A percentile compares a stretch with the other conserved stretches of the same genome.
Conservation (phyloP, 2,329 filamentous ascomycete species). For the Fusarium sublunatum region DNA sequence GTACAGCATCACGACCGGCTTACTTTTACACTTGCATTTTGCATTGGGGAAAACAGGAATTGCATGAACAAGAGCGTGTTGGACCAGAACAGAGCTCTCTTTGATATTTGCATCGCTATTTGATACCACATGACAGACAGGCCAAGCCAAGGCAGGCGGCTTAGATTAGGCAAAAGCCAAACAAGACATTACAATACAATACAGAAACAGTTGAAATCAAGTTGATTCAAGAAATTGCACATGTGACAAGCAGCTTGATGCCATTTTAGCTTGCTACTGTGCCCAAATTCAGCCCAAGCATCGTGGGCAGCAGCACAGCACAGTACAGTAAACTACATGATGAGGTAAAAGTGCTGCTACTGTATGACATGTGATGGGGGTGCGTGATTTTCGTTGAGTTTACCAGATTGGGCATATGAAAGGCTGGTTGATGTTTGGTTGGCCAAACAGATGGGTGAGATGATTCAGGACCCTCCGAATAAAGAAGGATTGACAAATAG, state of each 20-base stretch:
- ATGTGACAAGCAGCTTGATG: slow-evolving; percentile 7
- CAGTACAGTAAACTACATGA: neutral
- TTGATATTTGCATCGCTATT: slow-evolving; percentile 43
- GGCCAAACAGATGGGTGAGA: slow-evolving; percentile 20
- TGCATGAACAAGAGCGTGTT: slow-evolving; percentile 42
- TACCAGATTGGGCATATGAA: slow-evolving; percentile 21
- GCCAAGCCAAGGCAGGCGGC: slow-evolving; percentile 24
- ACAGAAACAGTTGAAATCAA: slow-evolving; percentile 39
- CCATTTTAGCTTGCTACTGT: neutral
- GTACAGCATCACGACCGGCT: slow-evolving; percentile 44
- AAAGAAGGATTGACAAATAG: slow-evolving; percentile 32
- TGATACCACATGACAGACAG: slow-evolving; percentile 44
- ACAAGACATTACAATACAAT: slow-evolving; percentile 18
- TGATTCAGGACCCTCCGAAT: slow-evolving; percentile 24
- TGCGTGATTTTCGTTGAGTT: slow-evolving; percentile 35
- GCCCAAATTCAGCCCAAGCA: too few relatives aligned
- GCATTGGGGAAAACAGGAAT: slow-evolving; percentile 41
- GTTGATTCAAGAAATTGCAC: neutral
- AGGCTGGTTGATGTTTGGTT: slow-evolving; percentile 26
- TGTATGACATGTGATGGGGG: slow-evolving; percentile 38
- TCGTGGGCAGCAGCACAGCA: neutral
- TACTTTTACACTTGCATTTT: slow-evolving; percentile 44
- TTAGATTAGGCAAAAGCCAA: slow-evolving; percentile 39
- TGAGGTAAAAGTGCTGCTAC: slow-evolving; percentile 20
- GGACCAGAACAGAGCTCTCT: slow-evolving; percentile 39